phyloP scores from a whole-genome alignment of 106 monocot species.

The Vanilla planifolia region DNA sequence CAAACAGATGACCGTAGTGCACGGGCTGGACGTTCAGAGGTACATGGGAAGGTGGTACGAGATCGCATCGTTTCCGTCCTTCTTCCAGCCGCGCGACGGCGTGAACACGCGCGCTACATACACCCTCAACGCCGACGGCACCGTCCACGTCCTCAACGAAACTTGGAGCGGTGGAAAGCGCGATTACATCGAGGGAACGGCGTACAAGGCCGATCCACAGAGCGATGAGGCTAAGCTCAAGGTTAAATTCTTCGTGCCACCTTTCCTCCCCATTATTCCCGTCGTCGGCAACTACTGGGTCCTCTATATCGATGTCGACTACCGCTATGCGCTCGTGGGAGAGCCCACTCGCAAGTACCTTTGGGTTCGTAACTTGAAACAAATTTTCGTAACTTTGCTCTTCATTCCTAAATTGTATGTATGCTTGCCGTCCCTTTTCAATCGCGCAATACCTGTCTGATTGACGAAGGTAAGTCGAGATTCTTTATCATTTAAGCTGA shows the following conservation, averaged over 20 bases:
- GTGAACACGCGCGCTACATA: slow-evolving; percentile 83
- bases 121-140: slow-evolving; percentile 49
- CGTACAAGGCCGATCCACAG: slow-evolving; percentile 53
- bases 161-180: slow-evolving; percentile 83
- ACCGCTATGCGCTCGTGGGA: slow-evolving; percentile 68
- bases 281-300: slow-evolving; percentile 90
- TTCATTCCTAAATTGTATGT: no score
- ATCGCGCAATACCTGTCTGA: no score
- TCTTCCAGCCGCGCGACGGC: slow-evolving; percentile 67
- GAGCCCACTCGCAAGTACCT: slow-evolving; percentile 66
- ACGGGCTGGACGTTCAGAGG: slow-evolving; percentile 51
- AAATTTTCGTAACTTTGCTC: background rate
- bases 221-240: slow-evolving; percentile 94
- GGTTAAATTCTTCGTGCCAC: slow-evolving; percentile 92
- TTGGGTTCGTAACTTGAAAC: slow-evolving; percentile 79
- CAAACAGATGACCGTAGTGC: slow-evolving; percentile 61
- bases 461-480: no score
- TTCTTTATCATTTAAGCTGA: no score
- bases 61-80: slow-evolving; percentile 87
- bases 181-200: slow-evolving; percentile 63
- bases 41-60: slow-evolving; percentile 99
- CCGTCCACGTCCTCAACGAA: slow-evolving; percentile 81
- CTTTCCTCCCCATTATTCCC: slow-evolving; percentile 81
- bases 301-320: slow-evolving; percentile 60
- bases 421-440: no score